phyloP scores from a whole-genome alignment of 257 asterid genomes.

The Rubia yunnanensis region DNA sequence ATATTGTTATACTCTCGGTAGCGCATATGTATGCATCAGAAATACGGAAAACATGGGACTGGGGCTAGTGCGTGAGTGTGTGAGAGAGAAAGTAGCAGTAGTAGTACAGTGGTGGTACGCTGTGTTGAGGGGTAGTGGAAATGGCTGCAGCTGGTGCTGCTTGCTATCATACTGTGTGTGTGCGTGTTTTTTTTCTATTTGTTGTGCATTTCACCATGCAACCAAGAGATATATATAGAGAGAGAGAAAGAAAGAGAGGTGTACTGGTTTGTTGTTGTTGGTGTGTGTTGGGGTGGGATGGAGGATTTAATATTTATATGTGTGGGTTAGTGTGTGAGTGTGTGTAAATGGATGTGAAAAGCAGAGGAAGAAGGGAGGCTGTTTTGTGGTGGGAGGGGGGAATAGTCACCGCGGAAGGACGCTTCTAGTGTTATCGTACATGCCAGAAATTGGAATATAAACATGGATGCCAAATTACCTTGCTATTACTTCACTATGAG shows the following conservation, averaged over 20 bases:
- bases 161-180: neutral
- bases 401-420: slow-evolving; percentile 3
- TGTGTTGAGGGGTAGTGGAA: neutral
- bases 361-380: neutral
- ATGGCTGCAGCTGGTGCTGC: neutral
- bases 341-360: neutral
- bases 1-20: neutral
- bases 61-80: slow-evolving; percentile 13
- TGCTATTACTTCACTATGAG: neutral
- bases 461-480: neutral
- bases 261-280: neutral
- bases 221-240: too few species aligned
- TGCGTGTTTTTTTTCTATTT: neutral
- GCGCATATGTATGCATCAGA: slow-evolving; percentile 8
- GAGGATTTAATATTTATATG: neutral
- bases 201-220: slow-evolving; percentile 2
- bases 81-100: neutral
- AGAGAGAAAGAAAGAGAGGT: neutral
- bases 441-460: slow-evolving; percentile 12
- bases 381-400: neutral
- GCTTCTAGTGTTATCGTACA: slow-evolving; percentile 5
- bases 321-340: neutral
- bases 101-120: neutral
- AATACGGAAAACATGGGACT: slow-evolving; percentile 24
- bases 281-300: neutral